phyloP scores from a whole-genome alignment of 768 basidiomycete genomes.

The Xerocomus spinulosus region DNA sequence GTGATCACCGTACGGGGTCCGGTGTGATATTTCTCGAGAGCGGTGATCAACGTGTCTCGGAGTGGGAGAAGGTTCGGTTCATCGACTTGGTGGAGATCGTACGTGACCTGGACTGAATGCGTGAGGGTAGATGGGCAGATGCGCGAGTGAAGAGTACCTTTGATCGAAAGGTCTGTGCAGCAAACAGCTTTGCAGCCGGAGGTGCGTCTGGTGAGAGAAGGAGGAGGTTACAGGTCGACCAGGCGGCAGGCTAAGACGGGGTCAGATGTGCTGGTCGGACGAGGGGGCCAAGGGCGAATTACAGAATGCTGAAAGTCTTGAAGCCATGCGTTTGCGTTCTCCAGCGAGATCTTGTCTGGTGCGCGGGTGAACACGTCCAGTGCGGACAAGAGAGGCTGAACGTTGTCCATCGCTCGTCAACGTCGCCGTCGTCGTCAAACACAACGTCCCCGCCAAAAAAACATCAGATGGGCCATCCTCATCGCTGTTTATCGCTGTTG shows the following conservation, averaged over 20 bases:
- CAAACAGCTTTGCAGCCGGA: slow-evolving; percentile 81
- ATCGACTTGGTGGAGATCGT: slow-evolving; percentile 89
- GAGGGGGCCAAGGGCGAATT: slow-evolving; percentile 60
- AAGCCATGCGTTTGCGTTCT: slow-evolving; percentile 90
- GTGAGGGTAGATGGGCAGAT: slow-evolving; percentile 25
- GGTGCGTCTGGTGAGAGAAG: slow-evolving; percentile 78
- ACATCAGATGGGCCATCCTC: slow-evolving; percentile 9
- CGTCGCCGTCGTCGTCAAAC: slow-evolving; percentile 15
- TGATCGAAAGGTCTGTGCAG: slow-evolving; percentile 91
- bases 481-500: slow-evolving; percentile 32
- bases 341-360: slow-evolving; percentile 79
- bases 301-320: slow-evolving; percentile 99
- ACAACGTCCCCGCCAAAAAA: background rate
- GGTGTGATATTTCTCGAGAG: slow-evolving; percentile 63
- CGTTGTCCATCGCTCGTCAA: slow-evolving; percentile 51
- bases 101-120: slow-evolving; percentile 68
- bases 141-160: slow-evolving; percentile 57
- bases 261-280: slow-evolving; percentile 65
- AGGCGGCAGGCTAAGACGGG: slow-evolving; percentile 87
- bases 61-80: slow-evolving; percentile 66
- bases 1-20: slow-evolving; percentile 83
- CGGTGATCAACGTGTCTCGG: slow-evolving; percentile 80
- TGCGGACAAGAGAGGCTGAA: slow-evolving; percentile 70
- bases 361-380: slow-evolving; percentile 75
- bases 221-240: slow-evolving; percentile 91